phyloP scores from a whole-genome alignment of 148 eudicot genomes.

The Spergularia bocconei region DNA sequence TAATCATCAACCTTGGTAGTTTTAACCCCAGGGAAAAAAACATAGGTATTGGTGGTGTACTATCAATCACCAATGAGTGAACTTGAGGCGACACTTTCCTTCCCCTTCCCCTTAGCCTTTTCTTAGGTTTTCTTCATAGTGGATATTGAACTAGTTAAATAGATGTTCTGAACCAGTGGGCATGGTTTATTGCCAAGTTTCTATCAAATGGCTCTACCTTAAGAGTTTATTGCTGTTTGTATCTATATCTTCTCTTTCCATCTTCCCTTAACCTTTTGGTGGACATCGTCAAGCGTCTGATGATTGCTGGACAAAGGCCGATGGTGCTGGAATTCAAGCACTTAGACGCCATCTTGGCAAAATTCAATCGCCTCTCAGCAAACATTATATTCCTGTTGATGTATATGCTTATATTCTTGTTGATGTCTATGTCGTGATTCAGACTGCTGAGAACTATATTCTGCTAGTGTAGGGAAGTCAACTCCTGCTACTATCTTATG shows the following conservation, averaged over 20 bases:
- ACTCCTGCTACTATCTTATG: background rate
- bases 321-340: background rate
- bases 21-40: background rate
- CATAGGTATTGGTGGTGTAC: conserved; percentile 1
- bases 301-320: background rate
- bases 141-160: background rate
- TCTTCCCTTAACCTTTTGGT: background rate
- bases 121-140: background rate
- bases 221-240: background rate
- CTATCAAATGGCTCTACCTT: background rate
- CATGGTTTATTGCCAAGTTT: too few relatives aligned
- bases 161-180: background rate
- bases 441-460: background rate
- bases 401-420: background rate
- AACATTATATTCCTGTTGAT: background rate
- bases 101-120: background rate
- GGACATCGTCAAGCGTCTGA: too few relatives aligned
- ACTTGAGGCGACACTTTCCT: background rate
- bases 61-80: background rate
- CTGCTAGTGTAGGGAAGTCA: background rate
- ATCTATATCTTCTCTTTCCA: background rate
- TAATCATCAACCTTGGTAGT: background rate
- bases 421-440: background rate
- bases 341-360: background rate
- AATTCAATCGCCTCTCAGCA: background rate